Base-by-base conservation (phyloP, 2,329 filamentous ascomycete genomes). In the Ophiocordyceps robertsii region DNA sequence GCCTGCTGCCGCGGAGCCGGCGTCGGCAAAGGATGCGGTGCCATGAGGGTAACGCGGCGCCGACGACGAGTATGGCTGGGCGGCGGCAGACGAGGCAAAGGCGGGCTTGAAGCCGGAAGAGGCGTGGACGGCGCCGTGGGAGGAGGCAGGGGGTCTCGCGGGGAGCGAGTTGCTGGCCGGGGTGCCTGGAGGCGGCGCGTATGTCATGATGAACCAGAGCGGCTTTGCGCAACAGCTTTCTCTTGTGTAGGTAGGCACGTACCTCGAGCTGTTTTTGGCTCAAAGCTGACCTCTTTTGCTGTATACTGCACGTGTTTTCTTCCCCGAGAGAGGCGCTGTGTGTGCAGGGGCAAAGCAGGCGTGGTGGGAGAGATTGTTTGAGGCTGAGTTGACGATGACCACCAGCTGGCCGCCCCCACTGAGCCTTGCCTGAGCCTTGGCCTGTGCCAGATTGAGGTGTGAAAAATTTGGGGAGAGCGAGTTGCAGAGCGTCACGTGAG, bases 161-260 rank as follows among this genome's bases (percentile, higher is more conserved):
- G 86, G 86, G 33, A 93, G 81, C 52, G 60, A 62, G 56, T 50
- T 62, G 55, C 24, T 27, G 24, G 24, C 24, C 6, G 24, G 2
- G 24, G 66, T 62, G 55, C 84, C 84, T 86, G 85, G 82, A 82
- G 83, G 82, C 60, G 81, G 82, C 66, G 84, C 82, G 74, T 86
- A 86, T 66, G 84, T 82, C 85, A 90, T 90, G 74, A 79, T 80
- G 75, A 79, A 79, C 66, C 71, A 64, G 10, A 36, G 33, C 33
- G 35, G n/a, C 13, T 11, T 14, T 17, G n/a, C 16, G 24, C 24
- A 27, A 17, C 33, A 24, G 27, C 11, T 43, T 49, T 46, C 44
- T 39, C 43, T 43, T 51, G 47, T 57, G 46, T 49, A 46, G 13
- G 16, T 7, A 19, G 48, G 44, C 32, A 64, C 70, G 69, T 73